phyloP scores from a whole-genome alignment of 176 grass and related monocot species.

The Triticum monococcum region DNA sequence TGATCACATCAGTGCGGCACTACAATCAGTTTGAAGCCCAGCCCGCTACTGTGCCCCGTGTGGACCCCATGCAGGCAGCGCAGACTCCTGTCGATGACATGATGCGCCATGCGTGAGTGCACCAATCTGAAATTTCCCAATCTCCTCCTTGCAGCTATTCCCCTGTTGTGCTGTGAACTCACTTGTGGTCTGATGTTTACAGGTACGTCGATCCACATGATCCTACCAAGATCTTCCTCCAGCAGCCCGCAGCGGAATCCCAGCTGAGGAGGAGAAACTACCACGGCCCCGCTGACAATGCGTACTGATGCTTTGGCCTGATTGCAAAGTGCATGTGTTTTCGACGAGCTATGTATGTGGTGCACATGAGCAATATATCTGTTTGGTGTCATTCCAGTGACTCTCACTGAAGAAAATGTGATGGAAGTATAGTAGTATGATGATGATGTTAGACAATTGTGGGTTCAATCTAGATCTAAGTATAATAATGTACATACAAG shows the following conservation, averaged over 20 bases:
- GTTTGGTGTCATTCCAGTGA: background rate
- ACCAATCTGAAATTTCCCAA: background rate
- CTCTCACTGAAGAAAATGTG: background rate
- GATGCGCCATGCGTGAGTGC: conserved; percentile 88
- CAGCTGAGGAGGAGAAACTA: conserved; percentile 97
- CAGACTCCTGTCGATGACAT: conserved; percentile 94
- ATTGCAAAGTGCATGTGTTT: background rate
- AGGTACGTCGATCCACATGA: conserved; percentile 97
- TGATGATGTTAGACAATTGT: background rate
- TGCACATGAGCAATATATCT: background rate
- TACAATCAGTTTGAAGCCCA: conserved; percentile 71
- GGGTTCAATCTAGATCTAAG: background rate
- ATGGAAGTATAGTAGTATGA: background rate
- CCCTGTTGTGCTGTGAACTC: background rate
- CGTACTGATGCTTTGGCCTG: conserved; percentile 8
- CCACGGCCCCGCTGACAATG: conserved; percentile 49
- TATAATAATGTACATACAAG: conserved; percentile 46
- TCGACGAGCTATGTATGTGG: background rate
- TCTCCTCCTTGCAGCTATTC: background rate
- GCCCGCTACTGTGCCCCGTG: conserved; percentile 36
- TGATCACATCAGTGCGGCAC: conserved; percentile 70
- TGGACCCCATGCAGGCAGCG: conserved; percentile 85
- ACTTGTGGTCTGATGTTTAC: background rate
- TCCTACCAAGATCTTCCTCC: conserved; percentile 94
- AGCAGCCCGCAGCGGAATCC: conserved; percentile 87